Evolutionary conservation across 345 rosid genomes (phyloP), one percentile per base, ranked within the genome.

Genomic region (Anastatica hierochuntica): DNA sequence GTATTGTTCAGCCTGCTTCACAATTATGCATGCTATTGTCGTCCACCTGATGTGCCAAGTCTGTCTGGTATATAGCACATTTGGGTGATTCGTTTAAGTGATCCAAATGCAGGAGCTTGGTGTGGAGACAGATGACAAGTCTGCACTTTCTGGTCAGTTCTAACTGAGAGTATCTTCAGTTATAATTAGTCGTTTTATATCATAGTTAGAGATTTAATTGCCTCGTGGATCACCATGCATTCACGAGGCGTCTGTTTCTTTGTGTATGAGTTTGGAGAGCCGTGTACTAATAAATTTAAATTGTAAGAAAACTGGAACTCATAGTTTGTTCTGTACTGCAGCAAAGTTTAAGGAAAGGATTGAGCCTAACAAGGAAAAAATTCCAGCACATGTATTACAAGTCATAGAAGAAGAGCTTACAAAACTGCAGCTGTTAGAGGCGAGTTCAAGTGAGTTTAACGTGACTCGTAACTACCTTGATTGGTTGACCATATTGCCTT

Each of bases 371-470:
- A 78, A 61, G 77, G 97, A 88, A 14, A 88, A 83, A 53, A 79
- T 85, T 62, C 99, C 99, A 10, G 72, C 82, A 24, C 94, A 85
- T 60, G 80, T 94, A 39, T 63, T 85, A 74, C 97, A 88, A 83
- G 97, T 88, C 51, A 88, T 88, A 49, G 95, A 92, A 71, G 99
- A 94, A 73, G 99, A 94, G 77, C 88, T 94, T 51, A 85, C 95
- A 42, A 94, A 94, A 64, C 72, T 94, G 76, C 97, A 88, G 81
- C 84, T 94, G 50, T 76, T 94, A 72, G 99, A 94, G 72, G 95
- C 99, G 56, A 94, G 99, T 73, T 94, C 99, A 18, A 94, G 99
- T 76, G 99, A 94, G 78, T 94, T 94, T 77, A 94, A 88, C 69
- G 99, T 94, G 49, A 94, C 99, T 67, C 95, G 99, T 57, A 94